phyloP scores from a whole-genome alignment of 306 rosid genomes.

The Pachyrhizus erosus region DNA sequence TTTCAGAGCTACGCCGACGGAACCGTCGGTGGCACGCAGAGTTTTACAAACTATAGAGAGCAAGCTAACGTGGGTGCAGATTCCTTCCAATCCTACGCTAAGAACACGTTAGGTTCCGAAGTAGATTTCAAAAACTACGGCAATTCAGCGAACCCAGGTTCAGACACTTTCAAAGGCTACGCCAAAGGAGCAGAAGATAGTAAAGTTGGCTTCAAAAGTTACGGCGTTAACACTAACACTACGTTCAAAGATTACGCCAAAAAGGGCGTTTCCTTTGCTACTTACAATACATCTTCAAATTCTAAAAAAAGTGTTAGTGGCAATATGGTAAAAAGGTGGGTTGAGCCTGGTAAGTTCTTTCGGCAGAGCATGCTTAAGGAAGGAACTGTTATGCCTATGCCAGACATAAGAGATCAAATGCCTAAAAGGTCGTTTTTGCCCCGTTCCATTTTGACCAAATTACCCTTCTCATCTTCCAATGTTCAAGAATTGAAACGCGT shows the following conservation, averaged over 20 bases:
- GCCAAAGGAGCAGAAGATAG: slow-evolving; percentile 56
- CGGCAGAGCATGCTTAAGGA: slow-evolving; percentile 6
- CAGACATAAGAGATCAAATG: slow-evolving; percentile 4
- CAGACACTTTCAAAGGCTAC: slow-evolving; percentile 77
- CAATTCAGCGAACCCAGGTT: slow-evolving; percentile 63
- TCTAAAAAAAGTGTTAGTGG: neutral
- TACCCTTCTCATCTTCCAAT: neutral
- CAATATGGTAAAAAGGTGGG: slow-evolving; percentile 12
- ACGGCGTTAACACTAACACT: slow-evolving; percentile 58
- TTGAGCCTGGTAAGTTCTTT: slow-evolving; percentile 6
- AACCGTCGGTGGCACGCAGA: slow-evolving; percentile 53
- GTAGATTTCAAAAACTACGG: slow-evolving; percentile 76
- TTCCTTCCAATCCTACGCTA: slow-evolving; percentile 68
- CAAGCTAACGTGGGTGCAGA: slow-evolving; percentile 73
- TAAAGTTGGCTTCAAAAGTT: slow-evolving; percentile 61
- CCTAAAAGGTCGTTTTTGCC: slow-evolving; percentile 2
- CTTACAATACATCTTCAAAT: neutral
- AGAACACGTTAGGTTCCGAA: slow-evolving; percentile 52
- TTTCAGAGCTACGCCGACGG: slow-evolving; percentile 73
- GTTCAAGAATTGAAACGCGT: neutral
- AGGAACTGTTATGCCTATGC: neutral
- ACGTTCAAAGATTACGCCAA: neutral
- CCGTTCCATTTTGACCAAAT: neutral
- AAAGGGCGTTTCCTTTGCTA: neutral
- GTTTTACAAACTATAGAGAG: slow-evolving; percentile 69